These are phyloP conservation scores for Akanthomyces dipterigenus DNA, from an alignment of 2,329 filamentous ascomycete genomes.

Conservation along the genomic window DNA sequence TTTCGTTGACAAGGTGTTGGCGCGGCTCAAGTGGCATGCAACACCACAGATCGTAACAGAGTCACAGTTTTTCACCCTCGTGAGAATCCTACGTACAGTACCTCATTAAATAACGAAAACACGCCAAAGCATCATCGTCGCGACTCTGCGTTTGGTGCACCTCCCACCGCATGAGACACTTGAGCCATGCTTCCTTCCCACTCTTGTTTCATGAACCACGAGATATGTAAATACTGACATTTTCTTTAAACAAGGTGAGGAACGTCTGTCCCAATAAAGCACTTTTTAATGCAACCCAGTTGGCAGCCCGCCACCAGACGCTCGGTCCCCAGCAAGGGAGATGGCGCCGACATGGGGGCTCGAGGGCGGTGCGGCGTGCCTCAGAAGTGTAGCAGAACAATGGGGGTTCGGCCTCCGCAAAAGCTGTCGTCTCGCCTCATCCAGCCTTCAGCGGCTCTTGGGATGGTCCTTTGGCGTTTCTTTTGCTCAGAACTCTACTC, in stretches of 20 bases:
- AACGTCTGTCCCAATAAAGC: not conserved
- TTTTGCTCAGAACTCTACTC: not conserved
- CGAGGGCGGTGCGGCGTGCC: slow-evolving; percentile 4
- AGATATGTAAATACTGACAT: not conserved
- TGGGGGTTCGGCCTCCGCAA: not conserved
- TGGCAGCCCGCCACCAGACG: not conserved
- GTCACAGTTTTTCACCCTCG: no score
- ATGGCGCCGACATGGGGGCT: not conserved
- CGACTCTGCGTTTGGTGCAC: not conserved
- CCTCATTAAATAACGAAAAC: no score
- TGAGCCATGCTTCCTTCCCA: not conserved
- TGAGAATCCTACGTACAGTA: no score
- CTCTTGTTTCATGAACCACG: not conserved
- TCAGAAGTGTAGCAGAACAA: slow-evolving; percentile 11
- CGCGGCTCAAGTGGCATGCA: no score
- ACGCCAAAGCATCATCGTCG: no score
- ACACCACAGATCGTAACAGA: no score
- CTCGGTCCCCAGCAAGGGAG: not conserved
- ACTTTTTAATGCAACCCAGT: not conserved
- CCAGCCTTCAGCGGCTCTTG: not conserved
- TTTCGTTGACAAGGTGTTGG: no score
- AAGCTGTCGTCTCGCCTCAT: not conserved
- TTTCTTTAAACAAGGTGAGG: not conserved
- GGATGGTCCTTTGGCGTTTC: not conserved
- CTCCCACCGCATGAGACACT: not conserved